phyloP scores from a whole-genome alignment of 2,329 filamentous ascomycete species.

The Penicillium nordicum region DNA sequence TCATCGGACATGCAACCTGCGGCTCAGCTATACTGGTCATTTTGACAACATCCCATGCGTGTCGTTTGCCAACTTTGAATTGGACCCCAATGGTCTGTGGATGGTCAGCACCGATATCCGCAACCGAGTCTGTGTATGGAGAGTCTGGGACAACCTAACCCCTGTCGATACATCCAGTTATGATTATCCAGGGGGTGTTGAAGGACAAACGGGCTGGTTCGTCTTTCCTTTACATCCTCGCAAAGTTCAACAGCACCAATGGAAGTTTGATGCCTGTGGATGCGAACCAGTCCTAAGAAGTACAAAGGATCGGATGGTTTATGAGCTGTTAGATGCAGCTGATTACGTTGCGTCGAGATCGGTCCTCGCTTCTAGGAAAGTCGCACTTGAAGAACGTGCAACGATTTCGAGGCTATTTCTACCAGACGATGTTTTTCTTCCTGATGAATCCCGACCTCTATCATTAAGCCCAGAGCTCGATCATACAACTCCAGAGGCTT shows the following conservation, averaged over 20 bases:
- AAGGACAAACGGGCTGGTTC: constrained; percentile 40
- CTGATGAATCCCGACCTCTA: constrained; percentile 6
- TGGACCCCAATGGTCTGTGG: constrained; percentile 55
- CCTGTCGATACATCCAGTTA: constrained; percentile 29
- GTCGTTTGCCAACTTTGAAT: constrained; percentile 56
- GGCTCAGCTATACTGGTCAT: constrained; percentile 43
- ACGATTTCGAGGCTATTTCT: neutral
- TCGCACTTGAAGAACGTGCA: neutral
- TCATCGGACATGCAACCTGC: constrained; percentile 42
- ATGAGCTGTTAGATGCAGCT: constrained; percentile 32
- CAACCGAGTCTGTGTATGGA: constrained; percentile 50
- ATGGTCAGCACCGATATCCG: constrained; percentile 57
- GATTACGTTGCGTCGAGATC: constrained; percentile 28
- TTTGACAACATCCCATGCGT: constrained; percentile 56
- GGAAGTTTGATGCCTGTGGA: constrained; percentile 42
- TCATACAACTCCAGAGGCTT: neutral
- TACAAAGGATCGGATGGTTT: constrained; percentile 20
- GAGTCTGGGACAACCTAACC: constrained; percentile 41
- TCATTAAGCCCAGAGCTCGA: neutral
- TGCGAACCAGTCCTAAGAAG: constrained; percentile 25
- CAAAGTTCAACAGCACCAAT: constrained; percentile 36
- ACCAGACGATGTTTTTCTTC: constrained; percentile 28
- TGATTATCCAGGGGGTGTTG: constrained; percentile 22
- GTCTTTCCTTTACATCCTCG: constrained; percentile 47
- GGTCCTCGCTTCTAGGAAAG: constrained; percentile 11